Evolutionary conservation across 2,329 filamentous ascomycete species (phyloP).

Genomic region (Lachnellula subtilissima): DNA sequence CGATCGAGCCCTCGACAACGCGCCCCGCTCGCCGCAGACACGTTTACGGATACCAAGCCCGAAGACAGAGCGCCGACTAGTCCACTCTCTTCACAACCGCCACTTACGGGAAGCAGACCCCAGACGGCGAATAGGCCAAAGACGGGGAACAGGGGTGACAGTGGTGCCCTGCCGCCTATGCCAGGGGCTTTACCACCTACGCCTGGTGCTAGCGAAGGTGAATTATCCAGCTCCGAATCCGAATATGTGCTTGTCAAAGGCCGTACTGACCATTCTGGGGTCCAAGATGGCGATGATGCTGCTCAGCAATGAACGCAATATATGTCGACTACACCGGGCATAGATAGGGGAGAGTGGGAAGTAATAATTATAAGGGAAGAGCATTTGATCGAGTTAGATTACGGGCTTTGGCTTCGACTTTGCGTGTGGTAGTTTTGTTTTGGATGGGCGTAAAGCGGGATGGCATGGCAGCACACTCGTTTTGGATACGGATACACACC

Average conservation of each 20-base stretch:
- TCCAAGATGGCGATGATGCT: constrained; percentile 24
- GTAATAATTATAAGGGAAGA: background rate
- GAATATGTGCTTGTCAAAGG: constrained; percentile 26
- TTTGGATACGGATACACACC: background rate
- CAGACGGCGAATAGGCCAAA: constrained; percentile 7
- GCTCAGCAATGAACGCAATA: constrained; percentile 7
- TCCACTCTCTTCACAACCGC: constrained; percentile 16
- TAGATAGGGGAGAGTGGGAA: background rate
- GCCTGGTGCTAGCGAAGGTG: constrained; percentile 33
- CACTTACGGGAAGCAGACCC: background rate
- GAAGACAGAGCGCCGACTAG: constrained; percentile 11
- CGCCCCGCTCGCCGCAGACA: constrained; percentile 16
- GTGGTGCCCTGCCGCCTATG: constrained; percentile 11
- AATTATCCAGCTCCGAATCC: constrained; percentile 21
- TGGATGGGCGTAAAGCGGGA: background rate
- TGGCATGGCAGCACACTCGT: background rate
- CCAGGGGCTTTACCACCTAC: constrained; percentile 31
- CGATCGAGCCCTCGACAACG: constrained; percentile 21
- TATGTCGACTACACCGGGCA: background rate
- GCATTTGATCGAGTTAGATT: background rate
- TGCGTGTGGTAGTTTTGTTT: background rate
- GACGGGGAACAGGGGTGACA: background rate
- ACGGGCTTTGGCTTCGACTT: background rate
- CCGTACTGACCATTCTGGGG: constrained; percentile 20
- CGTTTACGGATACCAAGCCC: constrained; percentile 10